phyloP scores from a whole-genome alignment of 306 rosid genomes.

The Hylodesmum podocarpum region DNA sequence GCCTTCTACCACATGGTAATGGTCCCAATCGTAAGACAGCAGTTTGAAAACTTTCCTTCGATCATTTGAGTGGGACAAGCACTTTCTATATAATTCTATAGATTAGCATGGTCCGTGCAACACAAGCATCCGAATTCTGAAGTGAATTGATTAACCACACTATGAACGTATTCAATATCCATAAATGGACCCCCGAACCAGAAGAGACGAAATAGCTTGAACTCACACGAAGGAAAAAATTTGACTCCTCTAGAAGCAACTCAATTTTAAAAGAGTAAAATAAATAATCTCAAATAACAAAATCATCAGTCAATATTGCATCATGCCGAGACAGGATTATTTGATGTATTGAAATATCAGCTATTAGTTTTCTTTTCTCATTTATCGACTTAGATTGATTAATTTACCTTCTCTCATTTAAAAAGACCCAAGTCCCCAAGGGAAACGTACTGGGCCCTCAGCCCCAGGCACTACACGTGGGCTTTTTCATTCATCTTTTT shows the following conservation, averaged over 20 bases:
- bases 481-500: background rate
- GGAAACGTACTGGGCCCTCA: background rate
- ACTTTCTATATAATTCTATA: background rate
- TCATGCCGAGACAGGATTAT: too few species aligned
- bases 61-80: background rate
- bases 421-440: background rate
- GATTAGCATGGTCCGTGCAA: background rate
- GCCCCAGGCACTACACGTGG: background rate
- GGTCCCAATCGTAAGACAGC: background rate
- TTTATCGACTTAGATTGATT: background rate
- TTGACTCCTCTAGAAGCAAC: background rate
- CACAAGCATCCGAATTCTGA: background rate
- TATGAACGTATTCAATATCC: background rate
- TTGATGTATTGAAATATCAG: background rate
- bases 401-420: background rate
- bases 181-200: background rate
- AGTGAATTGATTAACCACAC: background rate
- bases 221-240: background rate
- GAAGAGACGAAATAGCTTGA: background rate
- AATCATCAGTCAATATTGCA: background rate
- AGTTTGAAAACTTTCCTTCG: background rate
- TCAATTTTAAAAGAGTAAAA: background rate
- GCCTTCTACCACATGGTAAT: background rate
- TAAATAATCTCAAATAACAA: background rate
- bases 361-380: background rate